phyloP scores from a whole-genome alignment of 129 eudicot species.

The Erigeron canadensis region DNA sequence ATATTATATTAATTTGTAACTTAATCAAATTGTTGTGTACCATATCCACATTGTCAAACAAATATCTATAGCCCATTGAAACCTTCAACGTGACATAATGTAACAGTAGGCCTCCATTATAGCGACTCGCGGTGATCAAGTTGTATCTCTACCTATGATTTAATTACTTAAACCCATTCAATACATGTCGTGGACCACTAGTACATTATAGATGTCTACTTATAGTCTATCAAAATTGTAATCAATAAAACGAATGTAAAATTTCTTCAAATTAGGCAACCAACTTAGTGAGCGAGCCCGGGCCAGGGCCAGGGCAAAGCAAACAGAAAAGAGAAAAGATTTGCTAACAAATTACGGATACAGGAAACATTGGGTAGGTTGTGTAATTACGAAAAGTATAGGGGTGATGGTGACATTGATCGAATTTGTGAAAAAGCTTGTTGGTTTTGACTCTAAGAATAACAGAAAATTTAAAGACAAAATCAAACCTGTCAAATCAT shows the following conservation, averaged over 20 bases:
- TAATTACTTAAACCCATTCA: not conserved
- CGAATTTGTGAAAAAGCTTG: constrained; percentile 17
- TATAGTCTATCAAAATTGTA: not conserved
- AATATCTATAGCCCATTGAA: too few species aligned
- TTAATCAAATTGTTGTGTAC: too few species aligned
- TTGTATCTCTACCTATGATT: not conserved
- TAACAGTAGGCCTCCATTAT: not conserved
- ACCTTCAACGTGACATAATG: not conserved
- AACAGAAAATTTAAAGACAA: constrained; percentile 22
- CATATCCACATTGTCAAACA: too few species aligned
- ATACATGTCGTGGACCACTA: constrained; percentile 19
- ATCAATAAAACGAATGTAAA: not conserved
- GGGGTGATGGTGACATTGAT: constrained; percentile 31
- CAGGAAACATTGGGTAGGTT: constrained; percentile 20
- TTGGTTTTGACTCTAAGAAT: constrained; percentile 23
- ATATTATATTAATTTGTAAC: too few species aligned
- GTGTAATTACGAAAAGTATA: constrained; percentile 26
- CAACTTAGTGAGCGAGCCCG: not conserved
- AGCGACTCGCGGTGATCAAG: not conserved
- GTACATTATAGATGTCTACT: constrained; percentile 1
- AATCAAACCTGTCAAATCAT: constrained; percentile 39
- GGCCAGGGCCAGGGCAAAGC: not conserved
- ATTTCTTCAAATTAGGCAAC: constrained; percentile 16
- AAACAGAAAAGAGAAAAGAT: not conserved
- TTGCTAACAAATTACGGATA: constrained; percentile 1